Percentiles rank a stretch among this genome's conserved stretches.
Conservation (phyloP, 805 yeast genomes). For the Hanseniaspora nectarophila region DNA sequence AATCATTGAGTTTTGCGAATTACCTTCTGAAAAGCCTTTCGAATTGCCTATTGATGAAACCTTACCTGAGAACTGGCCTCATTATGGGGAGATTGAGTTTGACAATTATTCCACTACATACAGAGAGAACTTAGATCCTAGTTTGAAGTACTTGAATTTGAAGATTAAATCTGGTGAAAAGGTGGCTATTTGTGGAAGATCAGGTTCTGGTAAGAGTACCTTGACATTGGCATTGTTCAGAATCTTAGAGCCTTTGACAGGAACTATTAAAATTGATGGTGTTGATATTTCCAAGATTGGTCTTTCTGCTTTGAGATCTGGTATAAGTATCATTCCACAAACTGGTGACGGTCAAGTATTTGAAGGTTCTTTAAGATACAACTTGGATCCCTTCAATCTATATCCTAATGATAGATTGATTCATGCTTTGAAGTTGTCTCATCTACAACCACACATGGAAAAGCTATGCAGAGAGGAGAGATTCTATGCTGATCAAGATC, state of each 20-base stretch:
- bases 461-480: slow-evolving; percentile 13
- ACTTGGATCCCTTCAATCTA: slow-evolving; percentile 51
- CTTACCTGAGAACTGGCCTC: slow-evolving; percentile 40
- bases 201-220: slow-evolving; percentile 76
- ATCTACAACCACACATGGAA: slow-evolving; percentile 18
- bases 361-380: slow-evolving; percentile 45
- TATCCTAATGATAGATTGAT: slow-evolving; percentile 41
- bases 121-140: slow-evolving; percentile 50
- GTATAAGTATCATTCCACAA: slow-evolving; percentile 57
- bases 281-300: slow-evolving; percentile 44
- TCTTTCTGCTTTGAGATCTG: slow-evolving; percentile 42
- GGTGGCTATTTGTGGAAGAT: slow-evolving; percentile 78
- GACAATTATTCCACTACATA: slow-evolving; percentile 41
- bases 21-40: slow-evolving; percentile 45
- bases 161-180: slow-evolving; percentile 47
- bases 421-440: slow-evolving; percentile 36
- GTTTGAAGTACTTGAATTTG: slow-evolving; percentile 37
- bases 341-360: slow-evolving; percentile 48
- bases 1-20: slow-evolving; percentile 49
- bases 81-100: slow-evolving; percentile 37
- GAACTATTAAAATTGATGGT: slow-evolving; percentile 44
- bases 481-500: slow-evolving; percentile 7
- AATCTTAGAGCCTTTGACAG: slow-evolving; percentile 39
- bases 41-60: slow-evolving; percentile 30
- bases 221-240: slow-evolving; percentile 55